Evolutionary conservation across 1,284 basidiomycete genomes (phyloP).

Genomic region (Ganoderma leucocontextum): DNA sequence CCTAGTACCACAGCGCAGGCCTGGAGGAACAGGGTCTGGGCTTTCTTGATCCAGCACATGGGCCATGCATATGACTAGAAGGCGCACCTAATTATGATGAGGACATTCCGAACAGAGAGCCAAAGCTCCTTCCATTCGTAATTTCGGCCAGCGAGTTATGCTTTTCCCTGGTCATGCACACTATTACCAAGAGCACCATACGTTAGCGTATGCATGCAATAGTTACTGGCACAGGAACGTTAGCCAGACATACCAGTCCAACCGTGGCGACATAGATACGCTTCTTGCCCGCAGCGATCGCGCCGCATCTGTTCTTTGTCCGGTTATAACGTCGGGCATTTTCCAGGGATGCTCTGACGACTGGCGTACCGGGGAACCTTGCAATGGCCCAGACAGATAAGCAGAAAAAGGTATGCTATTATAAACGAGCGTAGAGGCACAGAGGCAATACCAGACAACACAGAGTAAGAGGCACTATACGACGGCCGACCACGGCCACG

Average conservation of each 20-base stretch:
- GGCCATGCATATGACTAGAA: too few relatives aligned
- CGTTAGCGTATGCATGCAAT: background rate
- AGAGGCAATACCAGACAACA: constrained; percentile 35
- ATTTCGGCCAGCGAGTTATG: background rate
- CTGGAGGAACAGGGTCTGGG: background rate
- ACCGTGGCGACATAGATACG: background rate
- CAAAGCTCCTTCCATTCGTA: background rate
- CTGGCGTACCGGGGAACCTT: too few relatives aligned
- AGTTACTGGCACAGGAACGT: background rate
- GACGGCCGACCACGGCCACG: constrained; percentile 12
- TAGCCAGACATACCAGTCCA: background rate
- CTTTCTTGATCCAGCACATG: background rate
- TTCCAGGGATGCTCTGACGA: too few relatives aligned
- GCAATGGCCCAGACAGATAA: too few relatives aligned
- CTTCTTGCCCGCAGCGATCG: background rate
- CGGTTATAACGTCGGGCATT: background rate
- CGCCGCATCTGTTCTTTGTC: background rate
- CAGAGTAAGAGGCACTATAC: constrained; percentile 25
- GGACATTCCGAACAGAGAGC: too few relatives aligned
- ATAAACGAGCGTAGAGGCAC: constrained; percentile 39
- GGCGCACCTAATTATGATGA: too few relatives aligned
- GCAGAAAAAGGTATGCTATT: constrained; percentile 30
- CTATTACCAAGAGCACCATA: background rate
- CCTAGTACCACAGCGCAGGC: background rate
- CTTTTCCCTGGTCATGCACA: background rate